These are phyloP conservation scores for Chaetomium cochliodes DNA, from an alignment of 495 filamentous ascomycete species.

Conservation along the genomic window DNA sequence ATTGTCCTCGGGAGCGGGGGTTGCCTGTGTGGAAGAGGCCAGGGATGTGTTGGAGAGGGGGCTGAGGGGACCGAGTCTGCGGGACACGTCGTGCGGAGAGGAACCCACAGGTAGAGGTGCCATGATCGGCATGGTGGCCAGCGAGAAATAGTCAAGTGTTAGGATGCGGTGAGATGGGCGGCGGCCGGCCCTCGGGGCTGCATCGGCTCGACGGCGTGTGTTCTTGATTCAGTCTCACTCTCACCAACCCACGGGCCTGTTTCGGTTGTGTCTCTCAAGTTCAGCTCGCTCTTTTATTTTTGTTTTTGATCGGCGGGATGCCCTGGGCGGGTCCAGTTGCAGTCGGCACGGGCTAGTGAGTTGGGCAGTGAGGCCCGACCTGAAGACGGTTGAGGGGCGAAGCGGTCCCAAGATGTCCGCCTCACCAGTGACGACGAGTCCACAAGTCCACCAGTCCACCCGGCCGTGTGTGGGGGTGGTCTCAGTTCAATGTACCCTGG, in stretches of 20 bases:
- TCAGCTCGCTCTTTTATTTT: not conserved
- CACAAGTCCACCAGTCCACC: not conserved
- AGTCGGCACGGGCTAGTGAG: not conserved
- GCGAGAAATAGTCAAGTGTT: not conserved
- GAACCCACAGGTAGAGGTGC: conserved; percentile 1
- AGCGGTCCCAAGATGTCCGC: not conserved
- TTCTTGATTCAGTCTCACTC: not conserved
- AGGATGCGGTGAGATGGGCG: conserved; percentile 10
- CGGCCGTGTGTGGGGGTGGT: not conserved
- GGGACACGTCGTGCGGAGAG: conserved; percentile 8
- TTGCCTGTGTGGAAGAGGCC: not conserved
- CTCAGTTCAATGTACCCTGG: not conserved
- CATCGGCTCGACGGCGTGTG: conserved; percentile 13
- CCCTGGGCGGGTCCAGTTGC: conserved; percentile 21
- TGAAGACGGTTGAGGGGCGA: not conserved
- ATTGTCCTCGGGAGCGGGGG: not conserved
- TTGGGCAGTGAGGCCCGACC: conserved; percentile 20
- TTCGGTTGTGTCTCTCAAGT: not conserved
- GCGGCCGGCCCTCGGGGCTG: not conserved
- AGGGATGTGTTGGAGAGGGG: conserved; percentile 6
- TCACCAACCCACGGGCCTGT: not conserved
- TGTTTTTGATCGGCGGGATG: not conserved
- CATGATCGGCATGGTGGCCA: conserved; percentile 15
- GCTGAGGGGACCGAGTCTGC: conserved; percentile 11
- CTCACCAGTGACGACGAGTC: conserved; percentile 2